Percentiles rank a stretch among this genome's conserved stretches.
phyloP scores from a whole-genome alignment of 2,329 filamentous ascomycete species.

The Septoria linicola region DNA sequence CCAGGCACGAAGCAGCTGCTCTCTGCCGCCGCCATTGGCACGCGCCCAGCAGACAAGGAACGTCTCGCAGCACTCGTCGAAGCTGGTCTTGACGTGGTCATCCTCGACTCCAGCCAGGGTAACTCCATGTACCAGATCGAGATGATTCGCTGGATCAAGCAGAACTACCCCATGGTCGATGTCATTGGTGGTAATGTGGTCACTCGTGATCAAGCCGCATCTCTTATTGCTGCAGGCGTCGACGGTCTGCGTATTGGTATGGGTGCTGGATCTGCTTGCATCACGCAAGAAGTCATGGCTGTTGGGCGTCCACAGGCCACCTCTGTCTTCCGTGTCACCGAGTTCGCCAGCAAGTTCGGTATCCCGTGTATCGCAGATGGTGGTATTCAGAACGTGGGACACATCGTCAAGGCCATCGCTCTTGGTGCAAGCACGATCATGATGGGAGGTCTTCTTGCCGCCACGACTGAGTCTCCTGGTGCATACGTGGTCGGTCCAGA shows the following conservation, averaged over 20 bases:
- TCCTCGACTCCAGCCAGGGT: conserved; percentile 94
- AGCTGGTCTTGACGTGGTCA: conserved; percentile 89
- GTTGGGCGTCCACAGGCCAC: conserved; percentile 95
- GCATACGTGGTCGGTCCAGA: conserved; percentile 95
- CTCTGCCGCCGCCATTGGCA: conserved; percentile 91
- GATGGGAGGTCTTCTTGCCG: conserved; percentile 98
- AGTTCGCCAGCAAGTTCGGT: conserved; percentile 88
- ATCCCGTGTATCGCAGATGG: conserved; percentile 98
- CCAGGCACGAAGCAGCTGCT: conserved; percentile 97
- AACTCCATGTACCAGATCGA: conserved; percentile 99
- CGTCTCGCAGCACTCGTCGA: conserved; percentile 86
- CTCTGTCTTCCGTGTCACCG: conserved; percentile 83
- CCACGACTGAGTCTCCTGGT: conserved; percentile 95
- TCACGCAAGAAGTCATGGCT: conserved; percentile 99
- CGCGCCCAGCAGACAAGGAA: conserved; percentile 85
- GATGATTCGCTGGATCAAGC: conserved; percentile 96
- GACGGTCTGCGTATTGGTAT: conserved; percentile 98
- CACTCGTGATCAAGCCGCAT: conserved; percentile 91
- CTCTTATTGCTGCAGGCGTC: conserved; percentile 86
- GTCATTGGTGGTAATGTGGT: conserved; percentile 99
- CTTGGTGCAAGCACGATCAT: conserved; percentile 94
- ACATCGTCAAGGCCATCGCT: conserved; percentile 97
- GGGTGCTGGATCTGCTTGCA: conserved; percentile 97
- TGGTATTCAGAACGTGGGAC: conserved; percentile 96
- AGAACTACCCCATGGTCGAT: conserved; percentile 78